phyloP scores from a whole-genome alignment of 768 basidiomycete species.

The Panellus pusillus region DNA sequence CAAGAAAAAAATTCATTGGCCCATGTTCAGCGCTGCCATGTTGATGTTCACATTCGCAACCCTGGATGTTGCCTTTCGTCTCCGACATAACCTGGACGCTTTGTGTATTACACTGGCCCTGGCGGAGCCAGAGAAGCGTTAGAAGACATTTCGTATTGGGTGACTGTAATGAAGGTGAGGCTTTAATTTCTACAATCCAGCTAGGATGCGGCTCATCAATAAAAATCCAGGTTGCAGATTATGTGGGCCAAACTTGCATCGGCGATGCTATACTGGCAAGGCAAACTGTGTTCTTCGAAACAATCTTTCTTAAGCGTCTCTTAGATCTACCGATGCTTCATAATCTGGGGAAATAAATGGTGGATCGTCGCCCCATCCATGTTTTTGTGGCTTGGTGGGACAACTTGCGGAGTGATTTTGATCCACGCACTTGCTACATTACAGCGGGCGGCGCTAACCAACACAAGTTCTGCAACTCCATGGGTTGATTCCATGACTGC shows the following conservation, averaged over 20 bases:
- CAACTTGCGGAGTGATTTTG: slow-evolving; percentile 37
- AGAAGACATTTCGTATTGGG: slow-evolving; percentile 36
- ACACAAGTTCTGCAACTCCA: slow-evolving; percentile 29
- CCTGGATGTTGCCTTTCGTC: slow-evolving; percentile 40
- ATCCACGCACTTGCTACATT: slow-evolving; percentile 34
- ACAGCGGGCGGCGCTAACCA: slow-evolving; percentile 28
- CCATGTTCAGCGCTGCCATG: slow-evolving; percentile 37
- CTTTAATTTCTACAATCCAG: not conserved
- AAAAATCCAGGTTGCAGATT: slow-evolving; percentile 23
- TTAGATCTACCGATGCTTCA: slow-evolving; percentile 40
- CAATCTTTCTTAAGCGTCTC: not conserved
- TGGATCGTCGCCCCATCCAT: slow-evolving; percentile 31
- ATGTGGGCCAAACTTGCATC: slow-evolving; percentile 42
- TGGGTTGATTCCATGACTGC: slow-evolving; percentile 39
- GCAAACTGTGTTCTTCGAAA: not conserved
- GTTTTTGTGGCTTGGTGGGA: slow-evolving; percentile 37
- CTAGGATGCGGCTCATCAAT: not conserved
- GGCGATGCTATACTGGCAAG: slow-evolving; percentile 45
- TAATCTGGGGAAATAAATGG: slow-evolving; percentile 34
- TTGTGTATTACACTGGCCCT: slow-evolving; percentile 34
- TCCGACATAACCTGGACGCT: slow-evolving; percentile 42
- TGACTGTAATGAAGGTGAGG: slow-evolving; percentile 43
- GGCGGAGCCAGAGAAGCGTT: slow-evolving; percentile 34
- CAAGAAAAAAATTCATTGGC: slow-evolving; percentile 28
- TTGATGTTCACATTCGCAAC: slow-evolving; percentile 42